Evolutionary conservation across 2,329 filamentous ascomycete genomes (phyloP), one percentile per base, ranked within the genome.

Genomic region (Penicillium sp.): DNA sequence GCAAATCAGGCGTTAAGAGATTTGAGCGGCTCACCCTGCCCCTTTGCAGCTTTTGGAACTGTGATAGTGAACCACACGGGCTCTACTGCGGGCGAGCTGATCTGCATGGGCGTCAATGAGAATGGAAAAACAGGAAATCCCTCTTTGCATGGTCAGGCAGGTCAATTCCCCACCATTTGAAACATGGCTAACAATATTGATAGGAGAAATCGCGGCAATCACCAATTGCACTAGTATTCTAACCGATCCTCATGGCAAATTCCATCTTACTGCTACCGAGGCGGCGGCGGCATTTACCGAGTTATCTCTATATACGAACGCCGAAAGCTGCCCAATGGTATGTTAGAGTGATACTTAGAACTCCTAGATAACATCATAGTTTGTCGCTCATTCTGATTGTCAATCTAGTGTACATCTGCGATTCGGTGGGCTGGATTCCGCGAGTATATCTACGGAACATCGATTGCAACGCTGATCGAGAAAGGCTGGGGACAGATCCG

Each of bases 281-380:
- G 76, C 80, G 0, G 64, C 76, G n/a, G 66, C 63, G 3, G 82
- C 82, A 0, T 84, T 82, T 61, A 57, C 68, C 3, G 61, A 73
- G 16, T 68, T 85, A n/a, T 77, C 77, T 5, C 68, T 85, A 3
- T 85, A 85, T 68, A 85, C 82, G 22, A 85, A 82, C 65, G 82
- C 79, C 2, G 82, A 85, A 68, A 80, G 78, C 55, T 85, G 83
- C 66, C 79, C 82, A 7, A 86, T 85, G 79, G 67, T 71, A 61
- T 52, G 57, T 31, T 13, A 10, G 7, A 33, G 5, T 27, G 27
- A 29, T 29, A 10, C 3, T 4, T 1, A 29, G 27, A 5, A 31
- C n/a, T 10, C 22, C 19, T 6, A 37, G 5, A n/a, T n/a, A 7
- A 3, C 9, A 37, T 37, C 33, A 19, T 19, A 10, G 9, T 39